Percentiles rank a stretch among this genome's conserved stretches.
Evolutionary conservation across 441 rosid species (phyloP).

Genomic region (Erysimum cheiri): DNA sequence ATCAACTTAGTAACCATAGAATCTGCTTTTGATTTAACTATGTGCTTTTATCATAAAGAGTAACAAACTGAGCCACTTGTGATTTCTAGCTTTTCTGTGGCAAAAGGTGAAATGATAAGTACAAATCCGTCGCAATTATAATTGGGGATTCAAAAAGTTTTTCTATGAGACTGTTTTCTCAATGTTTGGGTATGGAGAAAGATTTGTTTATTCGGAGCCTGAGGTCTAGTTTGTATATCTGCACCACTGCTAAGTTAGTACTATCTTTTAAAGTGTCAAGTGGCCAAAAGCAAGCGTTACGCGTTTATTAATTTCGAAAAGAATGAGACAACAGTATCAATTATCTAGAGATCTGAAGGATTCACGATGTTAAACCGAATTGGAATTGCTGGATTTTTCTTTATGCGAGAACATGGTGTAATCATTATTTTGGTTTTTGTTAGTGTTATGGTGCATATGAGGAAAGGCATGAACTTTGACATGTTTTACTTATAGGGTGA

Average conservation of each 20-base stretch:
- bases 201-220: neutral
- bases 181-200: conserved; percentile 25
- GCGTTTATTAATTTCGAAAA: neutral
- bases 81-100: conserved; percentile 15
- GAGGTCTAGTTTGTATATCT: conserved; percentile 16
- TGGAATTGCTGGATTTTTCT: conserved; percentile 3
- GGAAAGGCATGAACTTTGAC: conserved; percentile 9
- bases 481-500: conserved; percentile 29
- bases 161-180: neutral
- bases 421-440: neutral
- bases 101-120: neutral
- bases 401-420: neutral
- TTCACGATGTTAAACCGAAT: neutral
- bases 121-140: neutral
- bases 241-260: neutral
- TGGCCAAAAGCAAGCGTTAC: neutral
- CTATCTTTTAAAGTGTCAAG: conserved; percentile 13
- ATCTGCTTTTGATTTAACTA: conserved; percentile 33
- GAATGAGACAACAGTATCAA: neutral
- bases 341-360: neutral
- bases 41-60: conserved; percentile 3
- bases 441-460: neutral
- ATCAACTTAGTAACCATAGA: conserved; percentile 27
- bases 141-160: neutral
- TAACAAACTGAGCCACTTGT: conserved; percentile 27